Evolutionary conservation across 176 grass and related monocot genomes (phyloP).

Genomic region (Themeda triandra): DNA sequence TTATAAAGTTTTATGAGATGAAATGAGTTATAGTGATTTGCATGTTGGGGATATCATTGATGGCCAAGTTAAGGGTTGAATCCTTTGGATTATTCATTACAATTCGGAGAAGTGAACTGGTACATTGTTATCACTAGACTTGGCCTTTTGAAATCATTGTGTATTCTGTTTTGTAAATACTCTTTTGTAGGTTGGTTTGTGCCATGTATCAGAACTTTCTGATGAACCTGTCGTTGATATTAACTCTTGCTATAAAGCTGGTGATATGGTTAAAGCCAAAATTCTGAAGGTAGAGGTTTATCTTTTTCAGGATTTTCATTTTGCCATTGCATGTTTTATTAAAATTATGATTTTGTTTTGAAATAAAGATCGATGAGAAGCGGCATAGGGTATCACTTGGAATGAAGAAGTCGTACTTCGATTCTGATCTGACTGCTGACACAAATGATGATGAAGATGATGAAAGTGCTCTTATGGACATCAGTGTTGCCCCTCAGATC

Average conservation of each 20-base stretch:
- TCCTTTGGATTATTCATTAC: conserved; percentile 84
- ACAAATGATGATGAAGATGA: conserved; percentile 25
- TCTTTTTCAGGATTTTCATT: neutral
- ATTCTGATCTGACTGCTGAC: conserved; percentile 26
- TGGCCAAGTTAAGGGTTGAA: conserved; percentile 79
- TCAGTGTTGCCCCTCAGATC: conserved; percentile 12
- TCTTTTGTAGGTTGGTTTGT: conserved; percentile 84
- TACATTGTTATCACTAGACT: conserved; percentile 28
- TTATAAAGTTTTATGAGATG: too few species aligned
- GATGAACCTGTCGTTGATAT: conserved; percentile 77
- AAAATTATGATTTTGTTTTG: neutral
- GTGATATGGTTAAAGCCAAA: conserved; percentile 74
- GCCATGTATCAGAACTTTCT: conserved; percentile 89
- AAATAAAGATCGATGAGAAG: conserved; percentile 67
- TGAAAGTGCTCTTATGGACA: conserved; percentile 33
- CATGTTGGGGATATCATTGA: conserved; percentile 69
- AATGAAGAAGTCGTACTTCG: conserved; percentile 80
- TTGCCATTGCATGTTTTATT: conserved; percentile 1
- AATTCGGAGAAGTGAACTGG: conserved; percentile 63
- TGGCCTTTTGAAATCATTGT: conserved; percentile 3
- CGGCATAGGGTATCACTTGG: conserved; percentile 79
- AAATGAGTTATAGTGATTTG: conserved; percentile 50
- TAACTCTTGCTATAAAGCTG: conserved; percentile 65
- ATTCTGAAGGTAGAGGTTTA: conserved; percentile 67
- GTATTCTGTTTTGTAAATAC: neutral